Conservation (phyloP, 371 early-diverging fungal genomes). For the Chytridium lagenaria region DNA sequence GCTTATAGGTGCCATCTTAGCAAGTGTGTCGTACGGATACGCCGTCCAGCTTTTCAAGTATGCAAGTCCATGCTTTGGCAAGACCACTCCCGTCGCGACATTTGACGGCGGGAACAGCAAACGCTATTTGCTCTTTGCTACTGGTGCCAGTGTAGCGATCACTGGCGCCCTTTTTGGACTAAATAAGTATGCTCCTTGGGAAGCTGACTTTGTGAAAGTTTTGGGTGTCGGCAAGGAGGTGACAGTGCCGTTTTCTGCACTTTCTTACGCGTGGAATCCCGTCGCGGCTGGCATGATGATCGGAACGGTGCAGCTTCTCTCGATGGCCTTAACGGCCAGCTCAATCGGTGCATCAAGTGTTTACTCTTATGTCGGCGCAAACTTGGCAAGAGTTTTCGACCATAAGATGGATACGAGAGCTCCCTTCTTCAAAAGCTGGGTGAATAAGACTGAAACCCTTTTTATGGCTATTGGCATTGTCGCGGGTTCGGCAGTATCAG, state of each 20-base stretch:
- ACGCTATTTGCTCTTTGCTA: not conserved
- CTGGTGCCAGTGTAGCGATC: not conserved
- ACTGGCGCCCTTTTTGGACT: not conserved
- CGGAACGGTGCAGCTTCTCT: constrained; percentile 28
- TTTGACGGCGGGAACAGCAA: not conserved
- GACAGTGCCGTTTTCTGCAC: not conserved
- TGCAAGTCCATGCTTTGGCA: not conserved
- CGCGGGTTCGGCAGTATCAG: constrained; percentile 9
- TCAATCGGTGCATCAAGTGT: constrained; percentile 36
- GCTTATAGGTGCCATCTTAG: constrained; percentile 29
- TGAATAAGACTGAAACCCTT: not conserved
- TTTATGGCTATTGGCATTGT: constrained; percentile 22
- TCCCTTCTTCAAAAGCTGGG: too few relatives aligned
- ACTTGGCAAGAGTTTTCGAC: constrained; percentile 23
- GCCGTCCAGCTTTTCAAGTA: constrained; percentile 6
- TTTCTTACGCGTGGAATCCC: constrained; percentile 41
- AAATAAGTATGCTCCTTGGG: not conserved
- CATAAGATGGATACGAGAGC: too few relatives aligned
- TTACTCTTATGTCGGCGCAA: constrained; percentile 28
- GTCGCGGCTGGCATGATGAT: constrained; percentile 33
- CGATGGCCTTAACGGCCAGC: constrained; percentile 14
- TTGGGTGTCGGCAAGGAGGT: not conserved
- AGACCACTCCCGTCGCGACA: not conserved
- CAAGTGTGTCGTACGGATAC: constrained; percentile 31
- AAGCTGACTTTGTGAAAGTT: not conserved